Percentiles rank a stretch among this genome's conserved stretches.
phyloP scores from a whole-genome alignment of 305 asterid species.

The Euphrasia arctica region DNA sequence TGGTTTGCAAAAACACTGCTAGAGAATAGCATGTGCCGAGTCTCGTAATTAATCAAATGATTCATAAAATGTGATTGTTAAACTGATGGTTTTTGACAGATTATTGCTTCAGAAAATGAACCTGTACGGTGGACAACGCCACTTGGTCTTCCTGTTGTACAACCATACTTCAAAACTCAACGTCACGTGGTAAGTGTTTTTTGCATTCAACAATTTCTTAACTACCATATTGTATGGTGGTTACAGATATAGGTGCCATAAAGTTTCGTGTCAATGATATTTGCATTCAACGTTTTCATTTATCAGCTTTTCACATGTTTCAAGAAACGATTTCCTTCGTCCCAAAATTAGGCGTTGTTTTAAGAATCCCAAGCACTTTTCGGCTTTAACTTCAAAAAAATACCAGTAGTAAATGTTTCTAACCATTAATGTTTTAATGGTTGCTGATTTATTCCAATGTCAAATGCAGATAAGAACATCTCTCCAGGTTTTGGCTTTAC shows the following conservation, averaged over 20 bases:
- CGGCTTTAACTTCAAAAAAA: too few species aligned
- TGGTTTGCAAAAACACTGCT: slow-evolving; percentile 35
- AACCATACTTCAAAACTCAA: slow-evolving; percentile 78
- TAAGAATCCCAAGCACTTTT: too few species aligned
- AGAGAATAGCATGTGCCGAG: slow-evolving; percentile 1
- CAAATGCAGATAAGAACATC: slow-evolving; percentile 79
- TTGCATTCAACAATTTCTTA: not conserved
- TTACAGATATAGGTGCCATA: not conserved
- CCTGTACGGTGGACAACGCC: slow-evolving; percentile 94
- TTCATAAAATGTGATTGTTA: slow-evolving; percentile 26
- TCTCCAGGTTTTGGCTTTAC: slow-evolving; percentile 86
- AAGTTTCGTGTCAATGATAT: too few species aligned
- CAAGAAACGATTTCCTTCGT: not conserved
- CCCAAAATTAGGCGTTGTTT: too few species aligned
- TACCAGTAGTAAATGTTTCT: too few species aligned
- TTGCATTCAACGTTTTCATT: not conserved
- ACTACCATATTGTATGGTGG: not conserved
- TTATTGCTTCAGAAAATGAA: slow-evolving; percentile 81
- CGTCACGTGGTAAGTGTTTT: slow-evolving; percentile 67
- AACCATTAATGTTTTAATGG: not conserved
- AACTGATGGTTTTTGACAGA: slow-evolving; percentile 41
- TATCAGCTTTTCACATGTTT: not conserved
- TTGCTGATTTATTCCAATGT: slow-evolving; percentile 25
- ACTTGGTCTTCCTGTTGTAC: slow-evolving; percentile 92
- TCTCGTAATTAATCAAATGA: slow-evolving; percentile 9